phyloP scores from a whole-genome alignment of 805 yeast species.

The Nakazawaea wyomingensis region DNA sequence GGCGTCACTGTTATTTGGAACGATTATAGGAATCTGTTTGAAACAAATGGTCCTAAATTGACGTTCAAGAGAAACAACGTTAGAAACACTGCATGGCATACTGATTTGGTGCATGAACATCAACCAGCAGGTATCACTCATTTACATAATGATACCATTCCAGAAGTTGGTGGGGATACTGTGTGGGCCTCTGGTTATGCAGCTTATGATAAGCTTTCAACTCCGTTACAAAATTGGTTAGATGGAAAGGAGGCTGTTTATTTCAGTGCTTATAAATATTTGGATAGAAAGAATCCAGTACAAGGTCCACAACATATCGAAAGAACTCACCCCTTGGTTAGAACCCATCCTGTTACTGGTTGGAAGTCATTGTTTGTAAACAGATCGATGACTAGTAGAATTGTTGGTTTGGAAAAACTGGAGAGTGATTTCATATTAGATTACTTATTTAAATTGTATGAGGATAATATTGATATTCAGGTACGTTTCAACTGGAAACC shows the following conservation, averaged over 20 bases:
- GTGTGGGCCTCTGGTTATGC: slow-evolving; percentile 48
- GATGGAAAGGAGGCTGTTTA: slow-evolving; percentile 26
- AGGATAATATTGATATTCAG: slow-evolving; percentile 44
- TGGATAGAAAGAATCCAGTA: slow-evolving; percentile 38
- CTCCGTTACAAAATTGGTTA: slow-evolving; percentile 40
- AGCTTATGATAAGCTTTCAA: slow-evolving; percentile 48
- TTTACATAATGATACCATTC: slow-evolving; percentile 41
- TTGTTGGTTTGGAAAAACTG: slow-evolving; percentile 43
- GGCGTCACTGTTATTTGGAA: slow-evolving; percentile 31
- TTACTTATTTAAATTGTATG: slow-evolving; percentile 37
- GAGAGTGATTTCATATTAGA: slow-evolving; percentile 41
- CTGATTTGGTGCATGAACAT: slow-evolving; percentile 42
- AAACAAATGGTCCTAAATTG: slow-evolving; percentile 2
- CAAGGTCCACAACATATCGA: slow-evolving; percentile 38
- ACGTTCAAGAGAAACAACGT: slow-evolving; percentile 4
- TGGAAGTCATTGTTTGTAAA: slow-evolving; percentile 50
- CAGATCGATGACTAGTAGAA: slow-evolving; percentile 41
- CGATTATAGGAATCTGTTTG: slow-evolving; percentile 16
- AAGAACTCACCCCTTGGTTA: slow-evolving; percentile 52
- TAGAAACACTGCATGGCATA: slow-evolving; percentile 33
- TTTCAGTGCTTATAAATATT: slow-evolving; percentile 37
- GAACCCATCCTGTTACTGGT: slow-evolving; percentile 60
- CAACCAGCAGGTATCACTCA: slow-evolving; percentile 44
- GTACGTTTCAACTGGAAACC: slow-evolving; percentile 45
- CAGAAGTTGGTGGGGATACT: slow-evolving; percentile 50